Evolutionary conservation across 148 eudicot genomes (phyloP).

Genomic region (Chenopodium quinoa): DNA sequence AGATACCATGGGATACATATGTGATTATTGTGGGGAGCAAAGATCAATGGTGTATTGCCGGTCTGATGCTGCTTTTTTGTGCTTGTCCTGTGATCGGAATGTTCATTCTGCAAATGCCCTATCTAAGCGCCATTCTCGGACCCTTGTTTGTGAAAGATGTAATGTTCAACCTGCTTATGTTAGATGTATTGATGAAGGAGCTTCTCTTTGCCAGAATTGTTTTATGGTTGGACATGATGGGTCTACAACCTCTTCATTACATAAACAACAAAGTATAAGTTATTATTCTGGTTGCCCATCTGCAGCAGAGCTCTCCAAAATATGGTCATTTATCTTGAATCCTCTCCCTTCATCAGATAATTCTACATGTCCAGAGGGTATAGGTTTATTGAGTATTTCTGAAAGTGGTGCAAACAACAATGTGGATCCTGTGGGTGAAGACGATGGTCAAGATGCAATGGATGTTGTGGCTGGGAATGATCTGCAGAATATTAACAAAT

Average conservation of each 20-base stretch:
- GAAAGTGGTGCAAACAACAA: conserved; percentile 30
- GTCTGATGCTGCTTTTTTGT: conserved; percentile 88
- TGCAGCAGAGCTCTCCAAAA: conserved; percentile 64
- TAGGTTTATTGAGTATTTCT: conserved; percentile 56
- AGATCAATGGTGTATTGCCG: conserved; percentile 85
- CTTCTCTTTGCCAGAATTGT: conserved; percentile 82
- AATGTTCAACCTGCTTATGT: conserved; percentile 67
- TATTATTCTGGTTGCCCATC: conserved; percentile 93
- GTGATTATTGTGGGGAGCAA: conserved; percentile 84
- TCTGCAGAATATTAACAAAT: conserved; percentile 32
- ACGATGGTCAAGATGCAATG: conserved; percentile 22
- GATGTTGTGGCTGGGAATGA: conserved; percentile 28
- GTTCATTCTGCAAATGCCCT: conserved; percentile 97
- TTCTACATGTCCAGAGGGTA: conserved; percentile 61
- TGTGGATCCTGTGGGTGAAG: conserved; percentile 25
- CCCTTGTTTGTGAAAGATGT: conserved; percentile 86
- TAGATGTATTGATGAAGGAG: conserved; percentile 70
- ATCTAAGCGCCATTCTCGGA: conserved; percentile 80
- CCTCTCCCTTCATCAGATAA: conserved; percentile 38
- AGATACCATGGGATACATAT: conserved; percentile 58
- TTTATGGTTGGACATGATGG: conserved; percentile 54
- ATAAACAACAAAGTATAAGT: conserved; percentile 58
- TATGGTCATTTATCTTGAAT: conserved; percentile 74
- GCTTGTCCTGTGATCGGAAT: conserved; percentile 90
- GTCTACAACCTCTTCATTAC: conserved; percentile 41